phyloP scores from a whole-genome alignment of 2,329 filamentous ascomycete species.

The Truncatella angustata region DNA sequence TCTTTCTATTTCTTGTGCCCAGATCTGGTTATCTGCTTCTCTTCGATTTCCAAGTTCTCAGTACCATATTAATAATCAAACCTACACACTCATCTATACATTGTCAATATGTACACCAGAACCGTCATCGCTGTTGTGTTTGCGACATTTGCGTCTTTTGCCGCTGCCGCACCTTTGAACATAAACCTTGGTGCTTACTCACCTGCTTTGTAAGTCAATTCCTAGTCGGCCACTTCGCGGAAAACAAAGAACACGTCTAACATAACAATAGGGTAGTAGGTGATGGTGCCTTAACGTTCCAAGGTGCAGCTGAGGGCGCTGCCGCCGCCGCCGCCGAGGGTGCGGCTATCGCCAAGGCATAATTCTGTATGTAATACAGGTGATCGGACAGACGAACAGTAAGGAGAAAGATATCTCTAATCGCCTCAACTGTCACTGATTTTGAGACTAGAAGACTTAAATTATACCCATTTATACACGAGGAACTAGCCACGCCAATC shows the following conservation, averaged over 20 bases:
- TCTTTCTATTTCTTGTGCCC: constrained; percentile 11
- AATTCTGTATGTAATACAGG: not conserved
- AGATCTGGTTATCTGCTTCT: constrained; percentile 18
- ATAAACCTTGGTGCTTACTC: constrained; percentile 35
- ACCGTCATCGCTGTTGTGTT: constrained; percentile 26
- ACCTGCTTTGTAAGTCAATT: constrained; percentile 26
- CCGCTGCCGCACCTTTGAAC: constrained; percentile 30
- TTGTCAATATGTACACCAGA: constrained; percentile 19
- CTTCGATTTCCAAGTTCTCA: not conserved
- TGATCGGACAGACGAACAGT: not conserved
- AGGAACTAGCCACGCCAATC: too few species aligned
- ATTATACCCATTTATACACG: too few species aligned
- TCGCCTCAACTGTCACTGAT: too few species aligned
- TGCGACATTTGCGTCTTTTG: constrained; percentile 24
- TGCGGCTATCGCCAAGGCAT: constrained; percentile 8
- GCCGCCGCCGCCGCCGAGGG: constrained; percentile 16
- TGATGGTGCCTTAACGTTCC: constrained; percentile 46
- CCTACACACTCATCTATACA: not conserved
- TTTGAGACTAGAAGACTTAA: too few species aligned
- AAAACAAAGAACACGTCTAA: not conserved
- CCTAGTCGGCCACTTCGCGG: too few species aligned
- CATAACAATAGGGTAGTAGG: constrained; percentile 23
- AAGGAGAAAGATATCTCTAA: too few species aligned
- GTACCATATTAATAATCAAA: not conserved
- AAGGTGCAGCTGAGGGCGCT: constrained; percentile 17